These are phyloP conservation scores for Colletotrichum neosansevieriae DNA, from an alignment of 2,329 filamentous ascomycete genomes.

Conservation along the genomic window DNA sequence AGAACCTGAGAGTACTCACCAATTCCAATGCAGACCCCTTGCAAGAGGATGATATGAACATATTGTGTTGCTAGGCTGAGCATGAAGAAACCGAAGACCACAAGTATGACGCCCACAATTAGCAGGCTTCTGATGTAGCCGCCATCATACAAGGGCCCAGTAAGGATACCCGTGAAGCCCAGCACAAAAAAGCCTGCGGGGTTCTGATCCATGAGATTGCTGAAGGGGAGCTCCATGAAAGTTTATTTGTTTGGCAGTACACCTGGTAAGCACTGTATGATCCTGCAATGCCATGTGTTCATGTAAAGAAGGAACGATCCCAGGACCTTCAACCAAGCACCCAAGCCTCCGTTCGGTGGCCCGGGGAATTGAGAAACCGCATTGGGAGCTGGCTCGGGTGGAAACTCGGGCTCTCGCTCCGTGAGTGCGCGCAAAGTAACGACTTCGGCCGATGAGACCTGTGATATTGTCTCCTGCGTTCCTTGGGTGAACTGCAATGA, in stretches of 20 bases:
- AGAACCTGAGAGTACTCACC: no score
- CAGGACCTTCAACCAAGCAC: slow-evolving; percentile 62
- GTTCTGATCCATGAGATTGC: slow-evolving; percentile 60
- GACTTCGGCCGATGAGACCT: not conserved
- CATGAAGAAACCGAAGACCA: no score
- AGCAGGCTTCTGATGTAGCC: slow-evolving; percentile 58
- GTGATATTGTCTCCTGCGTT: no score
- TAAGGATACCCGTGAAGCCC: slow-evolving; percentile 54
- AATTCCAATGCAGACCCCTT: no score
- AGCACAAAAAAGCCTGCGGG: slow-evolving; percentile 60
- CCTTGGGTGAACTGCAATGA: no score
- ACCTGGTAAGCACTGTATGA: slow-evolving; percentile 66
- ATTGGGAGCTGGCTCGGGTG: not conserved
- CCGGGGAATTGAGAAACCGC: not conserved
- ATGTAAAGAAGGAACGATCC: slow-evolving; percentile 62
- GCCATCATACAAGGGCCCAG: slow-evolving; percentile 60
- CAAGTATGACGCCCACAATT: no score
- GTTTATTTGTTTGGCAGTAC: slow-evolving; percentile 57
- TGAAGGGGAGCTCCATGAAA: not conserved
- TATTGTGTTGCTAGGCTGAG: no score
- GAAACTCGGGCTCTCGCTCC: not conserved
- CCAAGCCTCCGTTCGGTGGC: slow-evolving; percentile 43
- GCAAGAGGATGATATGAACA: no score
- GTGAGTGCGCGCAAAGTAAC: not conserved
- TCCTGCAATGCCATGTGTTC: slow-evolving; percentile 57